Base-by-base conservation (phyloP, 2,329 filamentous ascomycete genomes). In the Drechslerella coelobrocha region DNA sequence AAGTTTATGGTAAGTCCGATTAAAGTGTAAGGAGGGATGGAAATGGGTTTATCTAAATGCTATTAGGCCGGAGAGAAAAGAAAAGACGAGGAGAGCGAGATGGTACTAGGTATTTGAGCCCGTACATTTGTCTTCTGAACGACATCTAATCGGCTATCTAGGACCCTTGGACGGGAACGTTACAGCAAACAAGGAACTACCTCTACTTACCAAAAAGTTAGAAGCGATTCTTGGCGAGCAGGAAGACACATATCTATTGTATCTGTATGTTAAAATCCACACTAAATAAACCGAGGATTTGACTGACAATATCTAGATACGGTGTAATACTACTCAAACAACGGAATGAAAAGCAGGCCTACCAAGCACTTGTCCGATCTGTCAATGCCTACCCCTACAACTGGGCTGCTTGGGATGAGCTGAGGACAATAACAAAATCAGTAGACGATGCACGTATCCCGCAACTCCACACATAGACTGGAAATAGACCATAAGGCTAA, bases 391-490 rank as follows among this genome's bases (percentile, higher is more conserved):
- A 92, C 76, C 90, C 92, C 0, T 96, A 92, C 85, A 96, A 97
- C 77, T 99, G 94, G 94, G 91, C 92, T 6, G 92, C 92, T 72
- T 99, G 94, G 94, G 84, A 94, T 66, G 94, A 99, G 80, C 85
- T 99, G 78, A 90, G 90, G 2, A 88, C 88, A 39, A 82, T 97
- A 24, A 85, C 96, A 68, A 86, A 86, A 34, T 87, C 89, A 31
- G 84, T 89, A 7, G 92, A 97, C 78, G 91, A 96, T 79, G 89
- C 94, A 79, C 79, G 86, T 81, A 71, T 27, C 73, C 61, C 24
- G n/a, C n/a, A n/a, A n/a, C n/a, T n/a, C 10, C 19, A 34, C 8
- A 17, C 7, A 19, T 47, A 3, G 24, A 6, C n/a, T 31, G 9
- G 4, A 14, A n/a, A 21, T 6, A 31, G 6, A 21, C 39, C 24